Evolutionary conservation across 768 basidiomycete species (phyloP), one percentile per base, ranked within the genome.

Genomic region (Boletus subparvulus): DNA sequence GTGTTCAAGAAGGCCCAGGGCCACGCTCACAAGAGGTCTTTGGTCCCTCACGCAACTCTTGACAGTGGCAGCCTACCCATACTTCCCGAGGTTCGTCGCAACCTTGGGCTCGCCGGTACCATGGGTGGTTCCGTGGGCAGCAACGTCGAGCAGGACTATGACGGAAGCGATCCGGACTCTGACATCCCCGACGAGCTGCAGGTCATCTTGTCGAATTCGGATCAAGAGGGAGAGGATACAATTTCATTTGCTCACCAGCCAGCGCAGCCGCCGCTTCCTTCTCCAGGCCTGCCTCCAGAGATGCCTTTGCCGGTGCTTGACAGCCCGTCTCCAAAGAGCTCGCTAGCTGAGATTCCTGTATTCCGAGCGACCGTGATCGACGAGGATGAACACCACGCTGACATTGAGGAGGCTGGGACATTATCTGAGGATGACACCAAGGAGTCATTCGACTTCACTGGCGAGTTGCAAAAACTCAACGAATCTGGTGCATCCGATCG

Each of bases 371-470:
- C 75, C 16, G 63, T 84, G 36, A 68, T 80, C 44, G 79, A 82
- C 26, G 80, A 80, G 9, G 73, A 77, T 14, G 75, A 68, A 1
- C 68, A 77, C 37, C 74, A 73, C 21, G 73, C 65, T 1, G 74
- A 80, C 40, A 56, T 74, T 4, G 79, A 80, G 28, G 79, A 77
- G 19, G 71, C 70, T 21, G 76, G 59, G 3, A 52, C 66, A 37
- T 73, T 75, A 13, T 84, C 83, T 14, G 84, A 85, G 52, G 82
- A 82, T 50, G 83, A 87, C 59, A 92, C 90, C 0, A 90, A 86
- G 74, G 87, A 81, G 63, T 88, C 85, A 1, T 93, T 92, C 58
- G 90, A 93, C 64, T 93, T 92, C 65, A 93, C 91, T 0, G 88
- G 86, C 39, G 91, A 92, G 68, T 70, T 92, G 50, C 73, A 80